phyloP scores from a whole-genome alignment of 768 basidiomycete genomes.

The Leccinum obscurum region DNA sequence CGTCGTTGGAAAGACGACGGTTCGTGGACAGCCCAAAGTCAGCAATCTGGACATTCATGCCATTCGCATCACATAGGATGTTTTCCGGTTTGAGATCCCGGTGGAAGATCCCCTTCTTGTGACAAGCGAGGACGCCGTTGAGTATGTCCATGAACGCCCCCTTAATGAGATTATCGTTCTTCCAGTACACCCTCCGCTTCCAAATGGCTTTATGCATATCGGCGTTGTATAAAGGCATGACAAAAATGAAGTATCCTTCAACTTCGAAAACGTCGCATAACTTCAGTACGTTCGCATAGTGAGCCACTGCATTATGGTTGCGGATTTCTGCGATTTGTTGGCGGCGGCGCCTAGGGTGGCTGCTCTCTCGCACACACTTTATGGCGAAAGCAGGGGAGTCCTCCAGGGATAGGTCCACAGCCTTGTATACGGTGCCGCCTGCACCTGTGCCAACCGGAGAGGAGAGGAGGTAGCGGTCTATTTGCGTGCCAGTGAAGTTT shows the following conservation, averaged over 20 bases:
- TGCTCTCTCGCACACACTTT: slow-evolving; percentile 66
- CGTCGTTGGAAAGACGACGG: slow-evolving; percentile 44
- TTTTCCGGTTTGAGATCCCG: slow-evolving; percentile 90
- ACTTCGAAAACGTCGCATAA: slow-evolving; percentile 64
- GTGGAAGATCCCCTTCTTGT: slow-evolving; percentile 70
- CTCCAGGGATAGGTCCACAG: slow-evolving; percentile 49
- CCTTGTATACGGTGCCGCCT: slow-evolving; percentile 77
- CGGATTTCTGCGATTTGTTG: slow-evolving; percentile 71
- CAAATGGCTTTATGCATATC: slow-evolving; percentile 66
- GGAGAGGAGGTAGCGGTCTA: slow-evolving; percentile 64
- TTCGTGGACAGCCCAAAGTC: slow-evolving; percentile 76
- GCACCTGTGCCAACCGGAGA: slow-evolving; percentile 71
- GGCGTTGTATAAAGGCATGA: slow-evolving; percentile 58
- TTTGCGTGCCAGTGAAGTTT: slow-evolving; percentile 48
- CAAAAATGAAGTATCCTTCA: slow-evolving; percentile 61
- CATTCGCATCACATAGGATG: slow-evolving; percentile 59
- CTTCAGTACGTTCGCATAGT: slow-evolving; percentile 57
- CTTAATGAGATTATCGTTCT: slow-evolving; percentile 63
- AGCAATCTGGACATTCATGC: slow-evolving; percentile 56
- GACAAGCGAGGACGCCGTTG: slow-evolving; percentile 76
- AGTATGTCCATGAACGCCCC: slow-evolving; percentile 71
- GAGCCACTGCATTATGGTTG: slow-evolving; percentile 47
- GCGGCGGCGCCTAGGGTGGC: slow-evolving; percentile 48
- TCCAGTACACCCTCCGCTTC: slow-evolving; percentile 50
- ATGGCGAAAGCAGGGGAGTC: slow-evolving; percentile 56